Evolutionary conservation across 306 rosid species (phyloP), one percentile per base, ranked within the genome.

Genomic region (Sindora glabra): DNA sequence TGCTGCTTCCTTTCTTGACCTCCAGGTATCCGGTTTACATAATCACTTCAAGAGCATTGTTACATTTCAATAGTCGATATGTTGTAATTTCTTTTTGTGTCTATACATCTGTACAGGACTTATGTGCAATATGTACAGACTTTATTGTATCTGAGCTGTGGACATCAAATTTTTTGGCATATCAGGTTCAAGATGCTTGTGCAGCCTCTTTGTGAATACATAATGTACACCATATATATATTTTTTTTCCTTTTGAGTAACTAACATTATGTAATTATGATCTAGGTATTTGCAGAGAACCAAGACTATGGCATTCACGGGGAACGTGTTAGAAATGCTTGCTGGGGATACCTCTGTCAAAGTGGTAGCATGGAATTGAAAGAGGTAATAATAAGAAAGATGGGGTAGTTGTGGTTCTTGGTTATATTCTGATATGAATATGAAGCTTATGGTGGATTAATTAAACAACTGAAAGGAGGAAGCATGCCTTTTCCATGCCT

Each of bases 281-380:
- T 61, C 62, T 72, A 92, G 99, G 90, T 89, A 57, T 89, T 92
- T 75, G 96, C 96, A 0, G 96, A 89, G 86, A 82, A 81, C 73
- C 99, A 92, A 80, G 95, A 92, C 67, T 92, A 92, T 33, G 99
- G 99, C 62, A 68, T 81, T 74, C 90, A 92, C 57, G 96, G 99
- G 59, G 99, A 92, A 30, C 96, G 90, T 27, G 99, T 92, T 49
- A 80, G 95, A 73, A 92, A 74, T 74, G 96, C 99, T 70, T 92
- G 99, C 80, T 92, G 96, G 99, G 99, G 99, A 17, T 92, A 89
- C 78, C 99, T 92, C 59, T 92, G 99, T 77, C 99, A 92, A 84
- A 89, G 99, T 73, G 96, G 99, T 27, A 72, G 95, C 82, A 80
- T 86, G 90, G 96, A 89, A 74, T 83, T 92, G 84, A 92, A 86